Conservation (phyloP, 768 basidiomycete species). For the Boletus insuetus region DNA sequence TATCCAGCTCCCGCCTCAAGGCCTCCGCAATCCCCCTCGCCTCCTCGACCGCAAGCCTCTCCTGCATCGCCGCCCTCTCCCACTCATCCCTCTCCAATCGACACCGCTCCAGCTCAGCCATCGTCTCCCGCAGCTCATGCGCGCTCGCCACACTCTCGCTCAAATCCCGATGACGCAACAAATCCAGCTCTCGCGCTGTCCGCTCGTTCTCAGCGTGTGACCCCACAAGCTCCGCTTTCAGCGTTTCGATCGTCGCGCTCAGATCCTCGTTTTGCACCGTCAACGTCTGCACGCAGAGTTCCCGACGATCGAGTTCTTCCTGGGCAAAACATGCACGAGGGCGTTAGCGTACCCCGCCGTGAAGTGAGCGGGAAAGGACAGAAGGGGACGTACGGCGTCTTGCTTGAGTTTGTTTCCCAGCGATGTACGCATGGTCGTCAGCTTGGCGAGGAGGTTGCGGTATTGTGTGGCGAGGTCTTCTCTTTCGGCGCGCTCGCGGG, state of each 20-base stretch:
- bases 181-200: slow-evolving; percentile 65
- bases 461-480: slow-evolving; percentile 86
- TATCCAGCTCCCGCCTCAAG: slow-evolving; percentile 62
- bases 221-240: slow-evolving; percentile 74
- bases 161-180: slow-evolving; percentile 59
- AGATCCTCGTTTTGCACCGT: slow-evolving; percentile 78
- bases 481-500: slow-evolving; percentile 77
- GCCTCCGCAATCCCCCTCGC: slow-evolving; percentile 53
- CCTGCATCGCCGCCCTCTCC: slow-evolving; percentile 59
- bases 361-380: background rate
- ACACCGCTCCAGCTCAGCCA: slow-evolving; percentile 85
- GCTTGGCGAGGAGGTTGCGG: slow-evolving; percentile 77
- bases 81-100: slow-evolving; percentile 79
- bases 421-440: slow-evolving; percentile 90
- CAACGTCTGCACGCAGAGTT: slow-evolving; percentile 77
- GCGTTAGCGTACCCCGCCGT: background rate
- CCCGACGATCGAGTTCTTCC: slow-evolving; percentile 97
- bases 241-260: slow-evolving; percentile 64
- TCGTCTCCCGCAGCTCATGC: slow-evolving; percentile 74
- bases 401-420: slow-evolving; percentile 93
- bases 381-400: slow-evolving; percentile 76
- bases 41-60: slow-evolving; percentile 72
- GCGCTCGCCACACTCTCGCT: slow-evolving; percentile 73
- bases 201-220: slow-evolving; percentile 76
- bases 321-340: slow-evolving; percentile 35